phyloP scores from a whole-genome alignment of 352 stramenopile genomes.

The Aphanomyces invadans region DNA sequence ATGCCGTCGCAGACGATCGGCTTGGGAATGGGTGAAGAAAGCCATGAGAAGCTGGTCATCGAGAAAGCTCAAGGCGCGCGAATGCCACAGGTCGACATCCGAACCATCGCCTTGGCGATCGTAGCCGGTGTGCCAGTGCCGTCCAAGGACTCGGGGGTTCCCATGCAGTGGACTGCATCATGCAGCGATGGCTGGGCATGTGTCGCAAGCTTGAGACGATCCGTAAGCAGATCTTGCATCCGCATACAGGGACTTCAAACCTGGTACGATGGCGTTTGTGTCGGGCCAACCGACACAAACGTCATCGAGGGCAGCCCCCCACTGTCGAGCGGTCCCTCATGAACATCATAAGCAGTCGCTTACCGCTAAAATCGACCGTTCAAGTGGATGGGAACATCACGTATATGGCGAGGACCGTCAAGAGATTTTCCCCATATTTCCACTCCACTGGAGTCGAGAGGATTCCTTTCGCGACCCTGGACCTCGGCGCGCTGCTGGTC shows the following conservation, averaged over 20 bases:
- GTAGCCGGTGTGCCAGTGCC: slow-evolving; percentile 26
- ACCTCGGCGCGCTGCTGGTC: slow-evolving; percentile 36
- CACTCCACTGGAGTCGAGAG: slow-evolving; percentile 38
- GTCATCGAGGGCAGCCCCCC: slow-evolving; percentile 38
- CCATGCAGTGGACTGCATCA: slow-evolving; percentile 34
- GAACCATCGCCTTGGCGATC: slow-evolving; percentile 36
- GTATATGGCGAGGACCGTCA: slow-evolving; percentile 11
- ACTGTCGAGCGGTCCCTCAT: slow-evolving; percentile 52
- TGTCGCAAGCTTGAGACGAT: slow-evolving; percentile 31
- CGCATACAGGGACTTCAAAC: slow-evolving; percentile 31
- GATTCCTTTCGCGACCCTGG: slow-evolving; percentile 38
- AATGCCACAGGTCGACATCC: slow-evolving; percentile 34
- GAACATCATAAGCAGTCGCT: slow-evolving; percentile 47
- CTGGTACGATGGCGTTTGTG: slow-evolving; percentile 45
- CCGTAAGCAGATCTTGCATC: slow-evolving; percentile 38
- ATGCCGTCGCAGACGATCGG: not conserved
- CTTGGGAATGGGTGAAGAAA: not conserved
- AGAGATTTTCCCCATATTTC: slow-evolving; percentile 30
- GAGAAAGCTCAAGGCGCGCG: not conserved
- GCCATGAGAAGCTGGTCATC: not conserved
- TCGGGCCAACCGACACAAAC: no score
- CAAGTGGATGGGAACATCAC: slow-evolving; percentile 25
- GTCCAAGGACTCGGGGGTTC: slow-evolving; percentile 29
- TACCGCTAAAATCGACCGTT: slow-evolving; percentile 40
- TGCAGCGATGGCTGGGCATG: slow-evolving; percentile 30